Base-by-base conservation (phyloP, 176 grass and related monocot species). In the Avena insularis region DNA sequence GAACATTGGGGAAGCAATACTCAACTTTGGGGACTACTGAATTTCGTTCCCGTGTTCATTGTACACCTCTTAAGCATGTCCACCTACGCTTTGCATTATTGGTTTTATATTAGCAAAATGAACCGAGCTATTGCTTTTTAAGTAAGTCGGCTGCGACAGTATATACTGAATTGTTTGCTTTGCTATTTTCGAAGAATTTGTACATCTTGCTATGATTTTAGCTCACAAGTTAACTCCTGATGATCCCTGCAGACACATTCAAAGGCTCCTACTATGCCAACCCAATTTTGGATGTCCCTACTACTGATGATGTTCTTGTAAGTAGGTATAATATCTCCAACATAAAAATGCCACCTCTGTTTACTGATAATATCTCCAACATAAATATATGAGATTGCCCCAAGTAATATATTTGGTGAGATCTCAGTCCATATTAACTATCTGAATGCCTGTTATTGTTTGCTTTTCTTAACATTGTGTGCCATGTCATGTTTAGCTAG, bases 211-310 rank as follows among this genome's bases (percentile, higher is more conserved):
- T 17, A 31, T 33, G 9, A 27, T 65, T 81, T 31, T 47, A 61
- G 46, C 19, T 66, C 19, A 19, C 16, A 88, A 36, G 1, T 19
- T 31, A 62, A 38, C 62, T 78, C 81, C 7, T 82, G 9, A 67
- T 80, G 80, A 43, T 82, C 59, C 58, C 56, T 85, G 84, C 89
- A 98, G 96, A 98, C 88, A 87, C 90, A 65, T 95, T 91, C 71
- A 98, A 98, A 90, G 96, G 96, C 62, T 98, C 96, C 72, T 98
- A 91, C 75, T 98, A 98, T 76, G 96, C 96, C 6, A 98, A 98
- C 85, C 96, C 96, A 35, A 89, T 95, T 91, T 51, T 95, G 73
- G 93, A 98, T 81, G 83, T 67, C 47, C 93, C 96, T 83, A 94
- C 93, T 9, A 90, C 78, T 89, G 90, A 98, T 79, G 60, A 81